Evolutionary conservation across 176 grass and related monocot genomes (phyloP), one percentile per base, ranked within the genome.

Genomic region (Olyra latifolia): DNA sequence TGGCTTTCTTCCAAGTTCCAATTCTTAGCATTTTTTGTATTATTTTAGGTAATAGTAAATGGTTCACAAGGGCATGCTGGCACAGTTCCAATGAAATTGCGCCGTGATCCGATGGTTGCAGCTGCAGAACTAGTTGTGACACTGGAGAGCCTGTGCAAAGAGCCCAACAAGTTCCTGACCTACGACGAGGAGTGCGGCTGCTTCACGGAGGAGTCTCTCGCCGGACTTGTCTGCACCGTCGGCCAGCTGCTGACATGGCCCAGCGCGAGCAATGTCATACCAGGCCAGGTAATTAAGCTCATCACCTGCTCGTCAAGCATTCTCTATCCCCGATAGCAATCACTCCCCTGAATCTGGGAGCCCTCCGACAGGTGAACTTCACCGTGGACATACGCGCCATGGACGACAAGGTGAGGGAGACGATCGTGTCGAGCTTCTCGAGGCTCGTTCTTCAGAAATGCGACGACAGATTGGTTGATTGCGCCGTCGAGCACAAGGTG

Each of bases 21-120:
- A 15, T 76, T 29, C 30, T 87, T 76, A 75, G 43, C 7, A 35
- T 11, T 15, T 40, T 56, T 66, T 46, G 48, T 64, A 0, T 30
- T 24, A 52, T 38, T 70, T 4, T 86, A 98, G 96, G 92, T 98
- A 25, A 93, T 85, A 71, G 84, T 95, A 87, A 85, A 86, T 58
- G 96, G 96, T 72, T 85, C 86, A 6, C 96, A 98, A 80, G 96
- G 96, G 78, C 96, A 98, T 58, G 95, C 95, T 39, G 92, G 92
- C 6, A 99, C 96, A 10, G 92, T 99, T 81, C 92, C 96, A 54
- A 99, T 99, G 96, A 83, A 93, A 81, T 80, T 99, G 92, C 87
- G 92, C 17, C 96, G 91, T 69, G 92, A 99, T 85, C 84, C 96
- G 23, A 99, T 99, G 92, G 87, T 83, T 81, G 92, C 96, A 88